These are phyloP conservation scores for Ilyonectria mors-panacis DNA, from an alignment of 2,329 filamentous ascomycete genomes.

Conservation along the genomic window DNA sequence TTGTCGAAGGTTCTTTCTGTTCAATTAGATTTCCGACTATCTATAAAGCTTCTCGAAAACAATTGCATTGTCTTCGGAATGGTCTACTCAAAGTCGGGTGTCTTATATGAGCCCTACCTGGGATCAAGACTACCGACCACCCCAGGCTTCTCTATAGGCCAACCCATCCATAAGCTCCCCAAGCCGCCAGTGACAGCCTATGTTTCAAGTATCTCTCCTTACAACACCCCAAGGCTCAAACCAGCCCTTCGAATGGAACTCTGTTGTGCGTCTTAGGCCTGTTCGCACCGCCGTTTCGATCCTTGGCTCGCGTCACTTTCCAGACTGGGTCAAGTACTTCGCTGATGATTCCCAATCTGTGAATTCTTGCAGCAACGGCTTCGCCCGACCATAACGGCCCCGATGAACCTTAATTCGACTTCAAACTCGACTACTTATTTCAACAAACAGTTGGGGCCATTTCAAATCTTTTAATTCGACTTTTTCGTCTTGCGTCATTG, in stretches of 20 bases:
- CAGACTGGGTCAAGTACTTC: slow-evolving; percentile 29
- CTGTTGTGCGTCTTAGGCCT: slow-evolving; percentile 27
- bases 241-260: slow-evolving; percentile 19
- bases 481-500: slow-evolving; percentile 2
- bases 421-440: background rate
- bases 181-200: slow-evolving; percentile 1
- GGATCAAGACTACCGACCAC: slow-evolving; percentile 11
- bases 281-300: slow-evolving; percentile 16
- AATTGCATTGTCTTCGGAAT: background rate
- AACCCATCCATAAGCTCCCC: background rate
- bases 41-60: background rate
- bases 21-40: background rate
- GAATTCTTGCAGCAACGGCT: slow-evolving; percentile 40
- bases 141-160: slow-evolving; percentile 11
- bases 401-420: slow-evolving; percentile 41
- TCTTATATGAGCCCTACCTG: slow-evolving; percentile 12
- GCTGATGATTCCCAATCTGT: slow-evolving; percentile 37
- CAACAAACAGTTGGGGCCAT: background rate
- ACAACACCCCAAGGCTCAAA: slow-evolving; percentile 2
- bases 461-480: slow-evolving; percentile 8
- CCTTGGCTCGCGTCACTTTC: slow-evolving; percentile 31
- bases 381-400: slow-evolving; percentile 27
- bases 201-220: slow-evolving; percentile 19
- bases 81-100: background rate
- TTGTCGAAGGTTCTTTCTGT: background rate